phyloP scores from a whole-genome alignment of 1,139 yeast genomes.

The Tardiomyces digboiensis region DNA sequence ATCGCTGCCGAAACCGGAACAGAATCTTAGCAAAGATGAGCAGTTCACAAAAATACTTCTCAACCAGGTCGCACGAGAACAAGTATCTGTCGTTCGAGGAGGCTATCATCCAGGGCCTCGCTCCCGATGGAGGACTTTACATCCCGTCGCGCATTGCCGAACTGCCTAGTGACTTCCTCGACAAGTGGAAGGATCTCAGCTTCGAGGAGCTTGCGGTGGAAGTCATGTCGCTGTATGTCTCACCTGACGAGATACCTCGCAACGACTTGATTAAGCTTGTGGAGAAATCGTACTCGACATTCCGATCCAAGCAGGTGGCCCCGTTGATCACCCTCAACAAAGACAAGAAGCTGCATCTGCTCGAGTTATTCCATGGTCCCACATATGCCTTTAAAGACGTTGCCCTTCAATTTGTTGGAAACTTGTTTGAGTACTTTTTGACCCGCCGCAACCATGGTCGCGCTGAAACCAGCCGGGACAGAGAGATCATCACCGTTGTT shows the following conservation, averaged over 20 bases:
- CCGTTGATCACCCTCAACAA: constrained; percentile 60
- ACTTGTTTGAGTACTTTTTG: constrained; percentile 86
- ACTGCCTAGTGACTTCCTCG: constrained; percentile 48
- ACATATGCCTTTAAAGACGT: constrained; percentile 99
- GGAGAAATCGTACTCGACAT: constrained; percentile 72
- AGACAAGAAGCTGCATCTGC: constrained; percentile 53
- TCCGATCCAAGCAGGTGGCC: constrained; percentile 77
- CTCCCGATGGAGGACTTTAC: constrained; percentile 93
- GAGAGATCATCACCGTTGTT: constrained; percentile 86
- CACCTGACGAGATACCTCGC: constrained; percentile 58
- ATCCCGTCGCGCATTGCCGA: constrained; percentile 77
- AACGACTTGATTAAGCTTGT: constrained; percentile 57
- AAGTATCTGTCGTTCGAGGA: constrained; percentile 74
- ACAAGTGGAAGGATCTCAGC: constrained; percentile 60
- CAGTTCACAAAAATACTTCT: constrained; percentile 45
- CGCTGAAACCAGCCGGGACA: constrained; percentile 40
- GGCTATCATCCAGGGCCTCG: constrained; percentile 89
- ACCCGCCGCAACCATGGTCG: constrained; percentile 63
- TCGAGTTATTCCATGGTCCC: constrained; percentile 97
- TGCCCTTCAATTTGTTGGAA: constrained; percentile 96
- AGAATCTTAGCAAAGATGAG: background rate
- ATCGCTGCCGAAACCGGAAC: too few species aligned
- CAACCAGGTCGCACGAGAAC: constrained; percentile 62
- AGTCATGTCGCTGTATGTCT: constrained; percentile 72
- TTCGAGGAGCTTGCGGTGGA: constrained; percentile 85